A percentile compares a stretch with the other conserved stretches of the same genome.
These are phyloP conservation scores for Phytophthora cryptogea DNA, from an alignment of 352 stramenopile species.

Conservation along the genomic window DNA sequence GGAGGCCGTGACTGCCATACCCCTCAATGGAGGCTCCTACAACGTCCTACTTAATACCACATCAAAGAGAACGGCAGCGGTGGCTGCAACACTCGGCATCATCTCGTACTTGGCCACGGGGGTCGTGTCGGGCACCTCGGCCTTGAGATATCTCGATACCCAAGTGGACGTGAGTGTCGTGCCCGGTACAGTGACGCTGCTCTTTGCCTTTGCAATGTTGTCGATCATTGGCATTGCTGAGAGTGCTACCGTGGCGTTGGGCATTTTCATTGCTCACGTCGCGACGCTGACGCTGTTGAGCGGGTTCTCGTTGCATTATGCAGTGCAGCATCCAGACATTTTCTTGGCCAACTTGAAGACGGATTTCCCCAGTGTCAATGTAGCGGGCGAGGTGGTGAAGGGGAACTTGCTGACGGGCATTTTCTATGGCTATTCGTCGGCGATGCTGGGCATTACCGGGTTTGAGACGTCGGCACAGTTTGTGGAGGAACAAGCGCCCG, in stretches of 20 bases:
- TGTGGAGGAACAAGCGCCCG: slow-evolving; percentile 87
- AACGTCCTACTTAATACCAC: slow-evolving; percentile 93
- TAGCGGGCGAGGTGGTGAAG: slow-evolving; percentile 45
- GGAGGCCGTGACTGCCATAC: slow-evolving; percentile 90
- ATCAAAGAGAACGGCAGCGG: slow-evolving; percentile 87
- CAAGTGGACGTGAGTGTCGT: slow-evolving; percentile 52
- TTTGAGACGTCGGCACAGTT: slow-evolving; percentile 93
- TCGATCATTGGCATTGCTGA: slow-evolving; percentile 89
- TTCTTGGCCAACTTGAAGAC: slow-evolving; percentile 73
- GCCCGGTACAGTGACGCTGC: slow-evolving; percentile 49
- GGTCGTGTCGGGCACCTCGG: slow-evolving; percentile 67
- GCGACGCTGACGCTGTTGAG: slow-evolving; percentile 76
- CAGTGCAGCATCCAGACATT: slow-evolving; percentile 56
- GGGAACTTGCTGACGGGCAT: slow-evolving; percentile 64
- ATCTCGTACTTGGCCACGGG: slow-evolving; percentile 93
- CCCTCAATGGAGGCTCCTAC: slow-evolving; percentile 92
- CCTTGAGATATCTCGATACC: slow-evolving; percentile 65
- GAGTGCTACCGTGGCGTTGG: slow-evolving; percentile 79
- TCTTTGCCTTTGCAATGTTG: slow-evolving; percentile 86
- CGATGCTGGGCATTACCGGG: slow-evolving; percentile 91
- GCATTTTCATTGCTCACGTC: slow-evolving; percentile 88
- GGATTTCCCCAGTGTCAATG: slow-evolving; percentile 55
- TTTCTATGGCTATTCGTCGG: slow-evolving; percentile 81
- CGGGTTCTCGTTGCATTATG: slow-evolving; percentile 63
- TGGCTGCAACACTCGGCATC: slow-evolving; percentile 88